Evolutionary conservation across 345 rosid genomes (phyloP), one percentile per base, ranked within the genome.

Genomic region (Geranium brycei): DNA sequence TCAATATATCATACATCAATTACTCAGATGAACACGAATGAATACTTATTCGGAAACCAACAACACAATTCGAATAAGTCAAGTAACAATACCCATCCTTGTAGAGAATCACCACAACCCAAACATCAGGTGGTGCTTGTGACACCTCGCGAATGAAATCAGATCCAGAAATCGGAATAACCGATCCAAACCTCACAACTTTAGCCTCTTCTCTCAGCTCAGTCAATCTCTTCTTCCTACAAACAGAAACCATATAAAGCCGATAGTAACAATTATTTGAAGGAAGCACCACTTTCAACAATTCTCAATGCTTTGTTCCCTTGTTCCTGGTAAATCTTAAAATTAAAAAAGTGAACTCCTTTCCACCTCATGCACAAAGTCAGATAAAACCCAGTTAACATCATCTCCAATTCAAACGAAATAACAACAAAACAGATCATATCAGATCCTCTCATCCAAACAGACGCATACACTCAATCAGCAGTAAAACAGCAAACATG

Each of bases 41-140:
- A 64, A 7, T 1, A 32, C 62, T 28, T 30, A n/a, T 72, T 28
- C 59, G 19, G 32, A 35, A 18, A 17, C 0, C 2, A 63, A 57
- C 11, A 51, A 19, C 8, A 7, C 1, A n/a, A 1, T 19, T 8
- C 8, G 7, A 17, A 35, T 58, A 11, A 53, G 11, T 17, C 3
- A 23, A 59, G 17, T 16, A 3, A 1, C 15, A 69, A 57, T 86
- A 93, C 99, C 99, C 91, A 64, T 93, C 99, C 75, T 90, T 93
- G 78, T 86, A 87, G 74, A 93, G 96, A 53, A 88, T 71, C 61
- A 88, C 96, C 31, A 93, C 92, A 15, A 93, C 99, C 97, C 97
- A 93, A 69, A 79, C 91, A 71, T 93, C 97, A 62, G 88, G 79
- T 7, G 89, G 88, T 56, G 99, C 96, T 82, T 93, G 89, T 0